Percentiles rank a stretch among this genome's conserved stretches.
phyloP scores from a whole-genome alignment of 208 protist genomes.

The Herpetomonas tarakana region DNA sequence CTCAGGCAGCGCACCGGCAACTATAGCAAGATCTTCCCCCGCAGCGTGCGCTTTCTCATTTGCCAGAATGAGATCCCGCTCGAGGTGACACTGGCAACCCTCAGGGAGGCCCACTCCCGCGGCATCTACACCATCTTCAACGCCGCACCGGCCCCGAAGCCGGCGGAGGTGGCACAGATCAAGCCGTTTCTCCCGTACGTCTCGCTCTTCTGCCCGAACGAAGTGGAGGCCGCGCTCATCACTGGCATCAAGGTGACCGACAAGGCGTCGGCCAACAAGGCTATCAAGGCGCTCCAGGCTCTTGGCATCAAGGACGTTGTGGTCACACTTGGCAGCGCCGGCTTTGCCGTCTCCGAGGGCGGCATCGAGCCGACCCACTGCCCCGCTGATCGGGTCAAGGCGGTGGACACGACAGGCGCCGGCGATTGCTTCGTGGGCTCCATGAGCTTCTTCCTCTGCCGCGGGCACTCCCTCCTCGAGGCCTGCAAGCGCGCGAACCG shows the following conservation, averaged over 20 bases:
- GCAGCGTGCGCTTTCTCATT: slow-evolving; percentile 70
- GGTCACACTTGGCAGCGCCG: slow-evolving; percentile 85
- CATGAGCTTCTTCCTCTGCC: slow-evolving; percentile 86
- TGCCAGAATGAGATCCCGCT: slow-evolving; percentile 93
- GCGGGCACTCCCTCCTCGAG: slow-evolving; percentile 67
- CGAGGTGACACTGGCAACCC: slow-evolving; percentile 68
- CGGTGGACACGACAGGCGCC: slow-evolving; percentile 92
- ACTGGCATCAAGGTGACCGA: slow-evolving; percentile 74
- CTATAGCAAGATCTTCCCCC: slow-evolving; percentile 52
- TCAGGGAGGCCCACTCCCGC: slow-evolving; percentile 71
- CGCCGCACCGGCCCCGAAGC: slow-evolving; percentile 83
- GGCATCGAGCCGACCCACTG: slow-evolving; percentile 37
- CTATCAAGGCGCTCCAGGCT: slow-evolving; percentile 58
- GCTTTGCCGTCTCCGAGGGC: slow-evolving; percentile 69
- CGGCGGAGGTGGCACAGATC: slow-evolving; percentile 57
- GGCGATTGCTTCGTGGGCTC: slow-evolving; percentile 93
- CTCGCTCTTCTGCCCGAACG: slow-evolving; percentile 91
- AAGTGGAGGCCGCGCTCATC: slow-evolving; percentile 87
- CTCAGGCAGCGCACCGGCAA: slow-evolving; percentile 47
- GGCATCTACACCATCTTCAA: slow-evolving; percentile 94
- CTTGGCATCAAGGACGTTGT: slow-evolving; percentile 79
- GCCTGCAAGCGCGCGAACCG: slow-evolving; percentile 73
- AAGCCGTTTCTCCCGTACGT: slow-evolving; percentile 77
- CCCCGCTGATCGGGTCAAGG: slow-evolving; percentile 66
- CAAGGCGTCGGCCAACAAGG: slow-evolving; percentile 41